Evolutionary conservation across 306 rosid genomes (phyloP).

Genomic region (Trifolium pratense): DNA sequence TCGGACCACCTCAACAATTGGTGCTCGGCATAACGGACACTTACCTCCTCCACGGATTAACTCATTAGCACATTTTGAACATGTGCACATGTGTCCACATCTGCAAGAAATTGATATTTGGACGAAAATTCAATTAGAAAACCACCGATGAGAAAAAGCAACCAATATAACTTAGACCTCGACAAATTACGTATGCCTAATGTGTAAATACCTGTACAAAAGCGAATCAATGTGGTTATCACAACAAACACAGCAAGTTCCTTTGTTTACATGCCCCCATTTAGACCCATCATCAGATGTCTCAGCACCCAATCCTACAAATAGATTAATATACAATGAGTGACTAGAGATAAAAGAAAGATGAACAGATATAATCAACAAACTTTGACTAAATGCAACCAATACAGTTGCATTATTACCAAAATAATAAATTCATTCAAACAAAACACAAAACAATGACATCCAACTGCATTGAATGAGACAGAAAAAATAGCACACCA

Average conservation of each 20-base stretch:
- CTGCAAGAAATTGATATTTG: constrained; percentile 55
- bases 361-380: not conserved
- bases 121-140: constrained; percentile 12
- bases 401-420: not conserved
- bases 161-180: constrained; percentile 4
- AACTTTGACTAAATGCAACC: constrained; percentile 12
- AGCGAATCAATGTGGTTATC: constrained; percentile 96
- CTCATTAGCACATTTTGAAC: constrained; percentile 97
- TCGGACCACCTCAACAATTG: constrained; percentile 95
- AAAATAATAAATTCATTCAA: constrained; percentile 34
- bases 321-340: constrained; percentile 31
- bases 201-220: constrained; percentile 81
- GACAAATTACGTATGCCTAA: not conserved
- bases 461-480: not conserved
- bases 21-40: constrained; percentile 99
- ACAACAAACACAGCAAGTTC: constrained; percentile 98
- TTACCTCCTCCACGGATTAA: constrained; percentile 95
- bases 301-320: constrained; percentile 75
- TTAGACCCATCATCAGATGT: constrained; percentile 95
- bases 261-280: constrained; percentile 98
- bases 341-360: constrained; percentile 9
- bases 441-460: constrained; percentile 15
- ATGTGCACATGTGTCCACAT: constrained; percentile 99
- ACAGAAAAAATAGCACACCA: constrained; percentile 51
- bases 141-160: not conserved